phyloP scores from a whole-genome alignment of 768 basidiomycete species.

The Kwoniella pini region DNA sequence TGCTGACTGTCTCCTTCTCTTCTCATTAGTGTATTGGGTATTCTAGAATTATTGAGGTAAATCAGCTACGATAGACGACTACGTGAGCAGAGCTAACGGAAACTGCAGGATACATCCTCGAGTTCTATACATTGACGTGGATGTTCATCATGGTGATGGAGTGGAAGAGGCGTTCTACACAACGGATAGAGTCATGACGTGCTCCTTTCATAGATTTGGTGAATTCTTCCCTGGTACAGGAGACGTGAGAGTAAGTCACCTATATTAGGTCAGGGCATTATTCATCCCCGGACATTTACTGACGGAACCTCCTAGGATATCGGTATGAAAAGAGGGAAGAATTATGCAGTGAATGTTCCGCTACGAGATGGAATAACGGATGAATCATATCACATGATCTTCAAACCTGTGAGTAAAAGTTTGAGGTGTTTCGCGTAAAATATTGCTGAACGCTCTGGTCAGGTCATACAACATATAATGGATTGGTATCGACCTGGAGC shows the following conservation, averaged over 20 bases:
- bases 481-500: slow-evolving; percentile 85
- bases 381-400: slow-evolving; percentile 81
- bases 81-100: slow-evolving; percentile 5
- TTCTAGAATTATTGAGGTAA: slow-evolving; percentile 83
- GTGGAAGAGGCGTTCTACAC: slow-evolving; percentile 99
- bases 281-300: no score
- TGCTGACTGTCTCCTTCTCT: no score
- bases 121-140: slow-evolving; percentile 96
- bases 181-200: slow-evolving; percentile 95
- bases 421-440: background rate
- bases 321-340: slow-evolving; percentile 74
- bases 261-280: no score
- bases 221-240: slow-evolving; percentile 92
- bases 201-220: slow-evolving; percentile 95
- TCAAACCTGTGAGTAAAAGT: slow-evolving; percentile 74
- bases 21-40: slow-evolving; percentile 76
- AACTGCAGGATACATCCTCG: slow-evolving; percentile 60
- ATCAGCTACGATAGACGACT: background rate
- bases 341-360: slow-evolving; percentile 90
- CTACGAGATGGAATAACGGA: slow-evolving; percentile 92
- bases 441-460: slow-evolving; percentile 9
- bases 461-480: slow-evolving; percentile 82
- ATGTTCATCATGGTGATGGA: slow-evolving; percentile 97
- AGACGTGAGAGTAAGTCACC: slow-evolving; percentile 59
- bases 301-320: no score